phyloP scores from a whole-genome alignment of 805 yeast genomes.

The Saccharomycopsis fodiens region DNA sequence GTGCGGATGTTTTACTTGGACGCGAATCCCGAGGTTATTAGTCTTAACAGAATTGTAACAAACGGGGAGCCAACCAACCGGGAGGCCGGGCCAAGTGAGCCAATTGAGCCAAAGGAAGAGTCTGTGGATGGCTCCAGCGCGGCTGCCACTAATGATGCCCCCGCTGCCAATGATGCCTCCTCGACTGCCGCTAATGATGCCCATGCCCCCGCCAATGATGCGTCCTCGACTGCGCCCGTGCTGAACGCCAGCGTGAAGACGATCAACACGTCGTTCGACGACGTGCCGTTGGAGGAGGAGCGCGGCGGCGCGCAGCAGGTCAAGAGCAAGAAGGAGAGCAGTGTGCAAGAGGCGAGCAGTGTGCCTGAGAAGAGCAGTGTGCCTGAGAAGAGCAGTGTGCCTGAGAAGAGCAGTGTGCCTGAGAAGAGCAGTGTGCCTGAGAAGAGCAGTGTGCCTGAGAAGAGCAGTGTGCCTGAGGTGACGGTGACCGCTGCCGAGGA shows the following conservation, averaged over 20 bases:
- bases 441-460: conserved; percentile 5
- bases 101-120: background rate
- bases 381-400: conserved; percentile 4
- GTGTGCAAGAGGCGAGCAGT: conserved; percentile 11
- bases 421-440: conserved; percentile 14
- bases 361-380: conserved; percentile 9
- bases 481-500: conserved; percentile 11
- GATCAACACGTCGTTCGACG: conserved; percentile 13
- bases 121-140: no score
- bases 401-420: conserved; percentile 2
- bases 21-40: conserved; percentile 10
- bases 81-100: no score
- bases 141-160: background rate
- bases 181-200: conserved; percentile 16
- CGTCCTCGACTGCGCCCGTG: background rate
- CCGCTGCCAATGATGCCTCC: background rate
- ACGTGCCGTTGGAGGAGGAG: conserved; percentile 15
- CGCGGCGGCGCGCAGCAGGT: conserved; percentile 10
- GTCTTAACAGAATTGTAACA: conserved; percentile 12
- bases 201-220: conserved; percentile 1
- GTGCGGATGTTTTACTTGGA: conserved; percentile 70
- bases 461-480: conserved; percentile 7
- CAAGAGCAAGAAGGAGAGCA: conserved; percentile 2
- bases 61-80: background rate
- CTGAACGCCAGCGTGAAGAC: conserved; percentile 1